Base-by-base conservation (phyloP, 306 rosid species). In the Astragalus membranaceus region DNA sequence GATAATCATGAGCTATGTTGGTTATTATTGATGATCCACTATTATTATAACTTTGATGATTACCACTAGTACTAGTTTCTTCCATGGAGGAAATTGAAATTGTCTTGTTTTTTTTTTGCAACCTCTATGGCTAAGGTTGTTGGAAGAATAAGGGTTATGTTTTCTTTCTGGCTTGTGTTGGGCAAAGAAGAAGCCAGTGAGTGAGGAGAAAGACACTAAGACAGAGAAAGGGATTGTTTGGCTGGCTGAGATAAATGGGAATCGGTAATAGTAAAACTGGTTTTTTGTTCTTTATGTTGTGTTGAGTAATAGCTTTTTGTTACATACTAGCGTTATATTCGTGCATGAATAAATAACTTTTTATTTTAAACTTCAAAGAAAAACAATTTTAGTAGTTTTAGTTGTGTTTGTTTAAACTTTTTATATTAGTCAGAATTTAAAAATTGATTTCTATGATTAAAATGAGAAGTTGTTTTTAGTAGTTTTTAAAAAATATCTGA, bases 1-100 rank as follows among this genome's bases (percentile, higher is more conserved):
- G 79, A 46, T 90, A 90, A 84, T 93, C 98, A 44, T 83, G 81
- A 70, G 92, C 74, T 70, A 93, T 36, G 74, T 67, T 77, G 69
- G 80, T 78, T 44, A 90, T 84, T 66, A 96, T 82, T 65, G 97
- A 85, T 53, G 96, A 93, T 80, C 81, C 88, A 76, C 73, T 74
- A 26, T 26, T 26, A 26, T 26, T 26, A 57, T 54, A 33, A 67
- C 13, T 72, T 29, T 64, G 66, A 35, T 72, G 30, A 26, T 26
- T 26, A 26, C 30, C 30, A 26, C 30, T 53, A 47, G 46, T 60
- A 62, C 82, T 82, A 5, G 65, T 64, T 59, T 59, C 92, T 46
- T 87, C 97, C 97, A 90, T 88, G 8, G 23, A 39, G 41, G 8
- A 7, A 36, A 3, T 4, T 4, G 7, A 35, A 35, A 36, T 1